Evolutionary conservation across 352 stramenopile species (phyloP), one percentile per base, ranked within the genome.

Genomic region (Elongisporangium anandrum): DNA sequence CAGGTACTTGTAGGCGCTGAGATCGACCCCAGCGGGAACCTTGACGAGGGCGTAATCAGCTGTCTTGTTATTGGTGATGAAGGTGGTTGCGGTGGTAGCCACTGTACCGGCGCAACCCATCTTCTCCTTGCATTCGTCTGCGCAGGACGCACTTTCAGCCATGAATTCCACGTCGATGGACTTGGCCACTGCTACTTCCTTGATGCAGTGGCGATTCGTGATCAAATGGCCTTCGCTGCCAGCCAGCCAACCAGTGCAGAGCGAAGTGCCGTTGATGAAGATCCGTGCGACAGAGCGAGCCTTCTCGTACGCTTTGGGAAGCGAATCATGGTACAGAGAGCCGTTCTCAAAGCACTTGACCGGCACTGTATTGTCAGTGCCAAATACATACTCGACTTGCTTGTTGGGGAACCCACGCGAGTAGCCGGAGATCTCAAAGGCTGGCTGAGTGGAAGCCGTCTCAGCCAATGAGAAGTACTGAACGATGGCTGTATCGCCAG

Each of bases 1-100:
- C 13, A 90, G 54, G 66, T 88, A 90, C 6, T 75, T 77, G 63
- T 81, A 92, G 21, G 61, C 6, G 0, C 57, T 67, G 21, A 76
- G 54, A 19, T 74, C 55, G 8, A 59, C 24, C 12, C 61, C 45
- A 26, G 67, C 51, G 5, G 69, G 65, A 16, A 91, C 69, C 66
- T 87, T 72, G 22, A 89, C 53, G 1, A 92, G n/a, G 6, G 78
- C 60, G 61, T 88, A 90, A 66, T 92, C 78, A 34, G 80, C 54
- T n/a, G 61, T 45, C 4, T 64, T 39, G 54, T 59, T 65, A 21
- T 66, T 75, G 7, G 66, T 63, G 9, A 92, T 61, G 13, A 88
- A 69, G 15, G 59, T 82, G 10, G 78, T 58, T 13, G 65, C 68
- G 15, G 66, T 87, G 16, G 77, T 65, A 13, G 79, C 69, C 0